These are phyloP conservation scores for Karstenula rhodostoma DNA, from an alignment of 2,329 filamentous ascomycete species.

Conservation along the genomic window DNA sequence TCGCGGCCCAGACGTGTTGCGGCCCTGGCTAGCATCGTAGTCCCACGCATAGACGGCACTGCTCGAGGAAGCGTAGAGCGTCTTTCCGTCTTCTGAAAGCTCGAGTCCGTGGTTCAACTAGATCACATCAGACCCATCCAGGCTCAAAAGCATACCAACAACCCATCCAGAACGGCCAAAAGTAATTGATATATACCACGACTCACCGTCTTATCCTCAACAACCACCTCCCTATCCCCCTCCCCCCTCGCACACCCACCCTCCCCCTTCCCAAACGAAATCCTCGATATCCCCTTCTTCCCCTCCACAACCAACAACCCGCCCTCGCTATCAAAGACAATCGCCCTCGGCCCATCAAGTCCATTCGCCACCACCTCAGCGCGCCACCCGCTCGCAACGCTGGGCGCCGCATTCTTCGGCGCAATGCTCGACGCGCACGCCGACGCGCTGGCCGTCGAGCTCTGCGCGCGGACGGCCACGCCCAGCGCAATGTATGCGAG, in stretches of 20 bases:
- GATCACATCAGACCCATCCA: not conserved
- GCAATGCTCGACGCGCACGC: slow-evolving; percentile 49
- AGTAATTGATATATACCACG: too few relatives aligned
- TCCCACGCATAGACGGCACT: slow-evolving; percentile 69
- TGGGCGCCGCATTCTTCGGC: slow-evolving; percentile 50
- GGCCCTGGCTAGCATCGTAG: slow-evolving; percentile 65
- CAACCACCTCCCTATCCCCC: slow-evolving; percentile 31
- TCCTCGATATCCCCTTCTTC: slow-evolving; percentile 48
- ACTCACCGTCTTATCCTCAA: slow-evolving; percentile 29
- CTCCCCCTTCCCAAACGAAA: slow-evolving; percentile 44
- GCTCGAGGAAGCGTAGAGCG: slow-evolving; percentile 64
- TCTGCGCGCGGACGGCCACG: slow-evolving; percentile 31
- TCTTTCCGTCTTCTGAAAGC: slow-evolving; percentile 57
- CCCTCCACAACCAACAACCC: slow-evolving; percentile 60
- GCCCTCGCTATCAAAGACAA: slow-evolving; percentile 58
- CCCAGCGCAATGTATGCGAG: slow-evolving; percentile 32
- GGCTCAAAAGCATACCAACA: too few relatives aligned
- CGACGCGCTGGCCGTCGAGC: slow-evolving; percentile 24
- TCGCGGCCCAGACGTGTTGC: slow-evolving; percentile 56
- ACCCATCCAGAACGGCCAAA: too few relatives aligned
- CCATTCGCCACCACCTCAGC: slow-evolving; percentile 57
- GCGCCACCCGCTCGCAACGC: slow-evolving; percentile 52
- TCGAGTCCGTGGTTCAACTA: slow-evolving; percentile 62
- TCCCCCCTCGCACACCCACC: slow-evolving; percentile 39
- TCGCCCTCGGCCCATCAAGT: slow-evolving; percentile 55